Conservation (phyloP, 352 stramenopile species). For the Saprolegnia diclina region DNA sequence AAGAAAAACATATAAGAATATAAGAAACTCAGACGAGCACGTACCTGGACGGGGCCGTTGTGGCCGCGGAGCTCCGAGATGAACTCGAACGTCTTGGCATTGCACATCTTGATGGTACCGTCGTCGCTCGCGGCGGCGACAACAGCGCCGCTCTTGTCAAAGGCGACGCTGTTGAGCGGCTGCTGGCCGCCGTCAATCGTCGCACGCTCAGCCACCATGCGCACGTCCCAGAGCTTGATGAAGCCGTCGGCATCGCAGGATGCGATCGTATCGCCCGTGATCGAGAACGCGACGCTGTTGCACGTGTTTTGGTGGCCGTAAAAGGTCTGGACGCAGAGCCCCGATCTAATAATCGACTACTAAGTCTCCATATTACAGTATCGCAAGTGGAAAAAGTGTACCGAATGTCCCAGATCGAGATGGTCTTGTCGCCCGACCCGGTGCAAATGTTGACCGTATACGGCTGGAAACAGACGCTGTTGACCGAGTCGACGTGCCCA, state of each 20-base stretch:
- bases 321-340: conserved; percentile 90
- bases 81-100: conserved; percentile 61
- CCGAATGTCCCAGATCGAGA: conserved; percentile 94
- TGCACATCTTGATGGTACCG: conserved; percentile 85
- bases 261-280: conserved; percentile 84
- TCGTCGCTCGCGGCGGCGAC: conserved; percentile 87
- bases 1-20: not conserved
- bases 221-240: conserved; percentile 93
- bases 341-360: conserved; percentile 34
- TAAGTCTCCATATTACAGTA: conserved; percentile 33
- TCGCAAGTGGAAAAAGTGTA: conserved; percentile 29
- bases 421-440: conserved; percentile 91
- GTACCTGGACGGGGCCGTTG: conserved; percentile 90
- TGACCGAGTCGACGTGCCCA: conserved; percentile 93
- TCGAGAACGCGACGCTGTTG: conserved; percentile 85
- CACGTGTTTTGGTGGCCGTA: conserved; percentile 93
- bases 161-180: conserved; percentile 86
- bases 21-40: conserved; percentile 30
- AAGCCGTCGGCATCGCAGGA: conserved; percentile 92
- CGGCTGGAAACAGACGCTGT: conserved; percentile 90
- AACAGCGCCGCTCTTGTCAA: conserved; percentile 85
- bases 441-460: conserved; percentile 91
- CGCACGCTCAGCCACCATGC: conserved; percentile 89
- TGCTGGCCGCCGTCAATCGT: conserved; percentile 84
- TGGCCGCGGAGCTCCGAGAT: conserved; percentile 83